Evolutionary conservation across 768 basidiomycete species (phyloP), one percentile per base, ranked within the genome.

Genomic region (Galerina marginata): DNA sequence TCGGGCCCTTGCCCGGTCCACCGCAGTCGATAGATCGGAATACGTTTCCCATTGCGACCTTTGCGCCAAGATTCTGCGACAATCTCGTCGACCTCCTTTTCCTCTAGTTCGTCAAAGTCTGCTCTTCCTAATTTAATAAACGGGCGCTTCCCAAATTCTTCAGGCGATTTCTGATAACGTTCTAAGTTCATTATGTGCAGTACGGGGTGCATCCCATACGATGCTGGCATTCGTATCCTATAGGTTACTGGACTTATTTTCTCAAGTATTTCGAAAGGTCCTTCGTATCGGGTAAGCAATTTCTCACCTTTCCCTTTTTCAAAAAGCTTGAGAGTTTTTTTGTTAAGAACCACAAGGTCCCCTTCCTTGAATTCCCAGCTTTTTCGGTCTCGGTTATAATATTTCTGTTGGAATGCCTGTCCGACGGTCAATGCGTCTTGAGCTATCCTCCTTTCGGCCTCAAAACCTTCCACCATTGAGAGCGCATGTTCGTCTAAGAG

Each of bases 171-270:
- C 0, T 51, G 16, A 46, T 75, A 75, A 14, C 26, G 46, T 54
- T 74, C 69, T 3, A 77, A 62, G 49, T 77, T 75, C 0, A 64
- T 65, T 4, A 77, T 73, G 42, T 75, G 75, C 0, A 77, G 37
- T 2, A 77, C 20, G 2, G 20, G 20, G 20, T 20, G 20, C 20
- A 20, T 20, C 2, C 20, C 20, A 20, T 20, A 20, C 63, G 70
- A 69, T 0, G 56, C 59, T 0, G 76, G 76, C 15, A 77, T 11
- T 5, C 71, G 52, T 2, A 77, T 37, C 2, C 59, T 66, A 56
- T 78, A 77, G 7, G 71, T 62, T 0, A 71, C 64, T 0, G 68
- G 58, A 40, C 70, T 71, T 0, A 76, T 12, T 54, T 74, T 74
- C 43, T 63, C 33, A 0, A 61, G 10, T 0, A 77, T 67, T 50